A percentile compares a stretch with the other conserved stretches of the same genome.
Conservation (phyloP, 768 basidiomycete species). For the Rhizopogon vulgaris region DNA sequence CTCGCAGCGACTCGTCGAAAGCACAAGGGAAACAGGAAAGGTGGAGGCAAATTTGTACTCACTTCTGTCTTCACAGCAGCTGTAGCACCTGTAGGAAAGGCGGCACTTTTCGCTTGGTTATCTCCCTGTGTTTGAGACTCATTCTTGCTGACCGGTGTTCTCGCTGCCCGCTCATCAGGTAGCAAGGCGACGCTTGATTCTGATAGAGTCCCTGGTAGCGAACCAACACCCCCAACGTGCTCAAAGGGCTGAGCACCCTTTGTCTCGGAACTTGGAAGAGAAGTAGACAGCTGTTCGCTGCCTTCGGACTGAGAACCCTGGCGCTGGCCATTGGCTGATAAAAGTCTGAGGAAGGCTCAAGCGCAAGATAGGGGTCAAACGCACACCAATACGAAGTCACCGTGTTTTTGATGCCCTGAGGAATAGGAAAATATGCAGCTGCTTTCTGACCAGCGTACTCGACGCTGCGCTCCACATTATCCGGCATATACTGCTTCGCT, state of each 20-base stretch:
- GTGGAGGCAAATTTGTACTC: neutral
- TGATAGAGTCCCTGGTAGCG: slow-evolving; percentile 39
- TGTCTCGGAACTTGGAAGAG: slow-evolving; percentile 31
- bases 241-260: slow-evolving; percentile 27
- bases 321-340: slow-evolving; percentile 6
- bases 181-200: slow-evolving; percentile 43
- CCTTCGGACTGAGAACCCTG: neutral
- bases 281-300: slow-evolving; percentile 3
- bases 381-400: slow-evolving; percentile 7
- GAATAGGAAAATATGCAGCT: slow-evolving; percentile 2
- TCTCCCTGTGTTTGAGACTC: slow-evolving; percentile 7
- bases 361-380: neutral
- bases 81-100: neutral
- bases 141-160: neutral
- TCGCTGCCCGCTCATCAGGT: slow-evolving; percentile 37
- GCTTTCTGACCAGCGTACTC: slow-evolving; percentile 5
- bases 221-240: slow-evolving; percentile 36
- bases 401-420: slow-evolving; percentile 2
- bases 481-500: slow-evolving; percentile 6
- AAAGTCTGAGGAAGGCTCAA: slow-evolving; percentile 5
- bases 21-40: too few species aligned
- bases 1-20: neutral
- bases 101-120: slow-evolving; percentile 7
- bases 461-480: slow-evolving; percentile 5
- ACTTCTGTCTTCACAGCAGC: slow-evolving; percentile 1